Evolutionary conservation across 2,329 filamentous ascomycete species (phyloP).

Genomic region (Aurifilum marmelostoma): DNA sequence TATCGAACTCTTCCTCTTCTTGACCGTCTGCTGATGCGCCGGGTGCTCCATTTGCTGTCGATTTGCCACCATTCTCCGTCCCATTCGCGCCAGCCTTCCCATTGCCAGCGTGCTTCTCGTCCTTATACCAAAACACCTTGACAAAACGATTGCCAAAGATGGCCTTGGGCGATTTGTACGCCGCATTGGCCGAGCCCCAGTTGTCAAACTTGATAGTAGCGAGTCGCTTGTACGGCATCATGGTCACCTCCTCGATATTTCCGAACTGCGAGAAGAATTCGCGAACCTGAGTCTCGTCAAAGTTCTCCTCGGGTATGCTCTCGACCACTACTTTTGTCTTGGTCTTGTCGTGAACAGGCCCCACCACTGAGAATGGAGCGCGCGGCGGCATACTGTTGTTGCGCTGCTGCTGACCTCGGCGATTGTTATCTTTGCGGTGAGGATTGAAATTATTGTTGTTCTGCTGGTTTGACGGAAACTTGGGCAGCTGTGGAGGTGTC

Average conservation of each 20-base stretch:
- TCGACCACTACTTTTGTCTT: conserved; percentile 76
- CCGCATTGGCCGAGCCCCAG: conserved; percentile 68
- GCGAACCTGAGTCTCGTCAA: conserved; percentile 66
- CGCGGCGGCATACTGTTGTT: conserved; percentile 40
- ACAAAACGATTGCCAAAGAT: conserved; percentile 87
- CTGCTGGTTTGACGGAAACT: conserved; percentile 4
- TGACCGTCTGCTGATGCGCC: conserved; percentile 42
- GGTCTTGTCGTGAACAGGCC: conserved; percentile 63
- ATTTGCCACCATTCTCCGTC: conserved; percentile 35
- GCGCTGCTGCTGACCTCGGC: conserved; percentile 40
- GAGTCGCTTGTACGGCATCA: conserved; percentile 68
- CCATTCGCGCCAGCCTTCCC: conserved; percentile 38
- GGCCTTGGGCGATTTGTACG: conserved; percentile 76
- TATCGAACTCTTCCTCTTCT: conserved; percentile 56
- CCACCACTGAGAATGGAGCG: conserved; percentile 66
- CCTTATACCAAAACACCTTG: conserved; percentile 78
- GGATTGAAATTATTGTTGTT: conserved; percentile 32
- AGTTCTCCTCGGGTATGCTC: conserved; percentile 73
- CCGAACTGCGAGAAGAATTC: conserved; percentile 76
- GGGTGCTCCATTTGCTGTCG: conserved; percentile 31
- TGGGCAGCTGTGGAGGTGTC: conserved; percentile 25
- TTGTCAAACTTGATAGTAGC: conserved; percentile 71
- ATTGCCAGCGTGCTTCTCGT: conserved; percentile 45
- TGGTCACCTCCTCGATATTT: conserved; percentile 61
- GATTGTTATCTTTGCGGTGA: conserved; percentile 40